Conservation (phyloP, 768 basidiomycete genomes). For the Gymnopilus dilepis region DNA sequence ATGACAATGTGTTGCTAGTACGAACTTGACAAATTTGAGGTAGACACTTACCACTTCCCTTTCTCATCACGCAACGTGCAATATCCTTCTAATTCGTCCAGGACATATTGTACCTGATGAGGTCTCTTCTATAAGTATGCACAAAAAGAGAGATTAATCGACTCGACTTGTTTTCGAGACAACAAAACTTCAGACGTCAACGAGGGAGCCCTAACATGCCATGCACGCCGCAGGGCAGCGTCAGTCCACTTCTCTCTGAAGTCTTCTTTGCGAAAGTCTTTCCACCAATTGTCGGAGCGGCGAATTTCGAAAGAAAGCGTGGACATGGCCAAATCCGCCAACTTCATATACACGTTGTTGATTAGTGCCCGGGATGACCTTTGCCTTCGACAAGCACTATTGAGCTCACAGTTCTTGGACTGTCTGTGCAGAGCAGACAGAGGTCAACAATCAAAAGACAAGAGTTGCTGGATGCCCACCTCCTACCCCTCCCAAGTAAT, state of each 20-base stretch:
- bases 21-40: background rate
- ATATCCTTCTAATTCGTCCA: slow-evolving; percentile 56
- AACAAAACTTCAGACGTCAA: slow-evolving; percentile 36
- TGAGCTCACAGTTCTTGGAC: slow-evolving; percentile 50
- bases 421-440: slow-evolving; percentile 33
- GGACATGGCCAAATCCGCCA: slow-evolving; percentile 56
- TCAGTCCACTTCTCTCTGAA: slow-evolving; percentile 38
- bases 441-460: background rate
- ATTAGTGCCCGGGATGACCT: background rate
- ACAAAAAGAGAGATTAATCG: background rate
- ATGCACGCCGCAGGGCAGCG: slow-evolving; percentile 31
- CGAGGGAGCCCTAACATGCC: slow-evolving; percentile 44
- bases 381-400: background rate
- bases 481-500: slow-evolving; percentile 51
- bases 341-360: slow-evolving; percentile 32
- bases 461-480: slow-evolving; percentile 30
- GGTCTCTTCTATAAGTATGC: background rate
- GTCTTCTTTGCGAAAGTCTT: slow-evolving; percentile 28
- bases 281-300: slow-evolving; percentile 47
- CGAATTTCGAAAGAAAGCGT: slow-evolving; percentile 50
- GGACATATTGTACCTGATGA: slow-evolving; percentile 48
- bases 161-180: slow-evolving; percentile 44
- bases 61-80: slow-evolving; percentile 43
- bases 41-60: slow-evolving; percentile 42
- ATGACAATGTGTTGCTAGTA: background rate